Evolutionary conservation across 495 filamentous ascomycete genomes (phyloP).

Genomic region (Evernia prunastri): DNA sequence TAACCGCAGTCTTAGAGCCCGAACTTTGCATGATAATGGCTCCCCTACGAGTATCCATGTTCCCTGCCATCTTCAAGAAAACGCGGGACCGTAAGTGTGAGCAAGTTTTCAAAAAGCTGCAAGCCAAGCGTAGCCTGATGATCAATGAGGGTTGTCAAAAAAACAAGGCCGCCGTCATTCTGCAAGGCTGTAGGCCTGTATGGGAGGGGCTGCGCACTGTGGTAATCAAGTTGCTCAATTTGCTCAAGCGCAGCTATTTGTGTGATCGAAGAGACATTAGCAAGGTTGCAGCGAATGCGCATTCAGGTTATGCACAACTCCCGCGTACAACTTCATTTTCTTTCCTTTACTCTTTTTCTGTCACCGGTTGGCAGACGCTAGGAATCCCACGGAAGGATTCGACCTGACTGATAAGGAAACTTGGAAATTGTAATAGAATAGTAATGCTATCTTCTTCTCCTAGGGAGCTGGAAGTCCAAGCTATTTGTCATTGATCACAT

Average conservation of each 20-base stretch:
- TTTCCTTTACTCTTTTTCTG: not conserved
- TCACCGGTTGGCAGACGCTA: not conserved
- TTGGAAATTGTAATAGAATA: not conserved
- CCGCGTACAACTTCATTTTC: not conserved
- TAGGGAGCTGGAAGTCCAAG: not conserved
- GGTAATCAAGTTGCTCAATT: not conserved
- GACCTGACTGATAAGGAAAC: not conserved
- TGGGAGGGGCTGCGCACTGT: not conserved
- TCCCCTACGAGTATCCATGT: no score
- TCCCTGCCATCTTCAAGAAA: no score
- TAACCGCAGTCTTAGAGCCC: no score
- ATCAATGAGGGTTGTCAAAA: not conserved
- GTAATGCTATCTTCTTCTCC: not conserved
- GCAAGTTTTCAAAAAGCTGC: no score
- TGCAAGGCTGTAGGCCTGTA: not conserved
- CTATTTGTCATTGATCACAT: not conserved
- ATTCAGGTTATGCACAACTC: not conserved
- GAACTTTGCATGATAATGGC: no score
- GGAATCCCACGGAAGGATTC: not conserved
- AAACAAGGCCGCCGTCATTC: not conserved
- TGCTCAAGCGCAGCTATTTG: not conserved
- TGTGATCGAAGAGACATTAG: not conserved
- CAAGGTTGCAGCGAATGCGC: no score
- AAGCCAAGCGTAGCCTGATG: not conserved
- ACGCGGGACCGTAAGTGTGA: no score